Evolutionary conservation across 2,329 filamentous ascomycete species (phyloP), one percentile per base, ranked within the genome.

Genomic region (Lachnellula cervina): DNA sequence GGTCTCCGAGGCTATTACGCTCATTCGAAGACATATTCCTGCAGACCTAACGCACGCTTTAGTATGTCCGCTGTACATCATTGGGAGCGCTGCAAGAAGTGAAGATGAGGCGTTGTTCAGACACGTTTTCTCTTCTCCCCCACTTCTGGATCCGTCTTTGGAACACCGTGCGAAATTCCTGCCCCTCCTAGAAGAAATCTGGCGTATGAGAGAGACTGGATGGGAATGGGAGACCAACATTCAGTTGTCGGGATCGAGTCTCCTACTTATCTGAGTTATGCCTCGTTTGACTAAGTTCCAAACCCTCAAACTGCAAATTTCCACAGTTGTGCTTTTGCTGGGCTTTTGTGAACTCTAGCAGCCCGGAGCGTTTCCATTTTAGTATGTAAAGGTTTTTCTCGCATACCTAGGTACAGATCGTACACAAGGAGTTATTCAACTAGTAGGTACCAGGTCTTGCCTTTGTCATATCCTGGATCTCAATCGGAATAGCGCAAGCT

Each of bases 161-260:
- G 53, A 62, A 49, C 66, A 69, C 59, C 63, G 66, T 42, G 45
- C 47, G 25, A 62, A 56, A 37, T 61, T 68, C 28, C 40, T 68
- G n/a, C 62, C 64, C 25, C 45, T 64, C 43, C 45, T 69, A 19
- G 64, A 68, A 59, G 55, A 63, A 11, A 52, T 66, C 21, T 68
- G 66, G 65, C 51, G 16, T 11, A 54, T 40, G 45, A 61, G 62
- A 40, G 9, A 51, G 23, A 47, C 23, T n/a, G 44, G 44, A 25
- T 47, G 44, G 44, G 21, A 47, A 25, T 47, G 44, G 44, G 23
- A 47, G 21, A 47, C 44, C 8, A 32, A 28, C 44, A 47, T 47
- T 32, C 44, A 47, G 23, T 21, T 47, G 44, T 47, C 44, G 1
- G 21, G 23, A 7, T 32, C 44, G 17, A 55, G 58, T 49, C 48